Percentiles rank a stretch among this genome's conserved stretches.
Evolutionary conservation across 805 yeast species (phyloP).

Genomic region (Diddensiella santjacobensis): DNA sequence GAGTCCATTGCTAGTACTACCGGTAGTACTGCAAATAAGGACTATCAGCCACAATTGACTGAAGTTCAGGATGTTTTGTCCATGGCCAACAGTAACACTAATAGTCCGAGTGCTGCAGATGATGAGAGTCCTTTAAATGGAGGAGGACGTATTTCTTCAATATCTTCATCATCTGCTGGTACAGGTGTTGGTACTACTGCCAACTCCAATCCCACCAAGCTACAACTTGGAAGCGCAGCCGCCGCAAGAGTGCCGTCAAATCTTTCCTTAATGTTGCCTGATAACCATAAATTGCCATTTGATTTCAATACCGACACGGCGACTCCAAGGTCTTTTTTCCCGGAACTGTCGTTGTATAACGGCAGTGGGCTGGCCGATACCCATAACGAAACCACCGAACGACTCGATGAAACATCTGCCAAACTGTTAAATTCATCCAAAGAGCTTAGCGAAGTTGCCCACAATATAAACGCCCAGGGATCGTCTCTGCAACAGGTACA

Average conservation of each 20-base stretch:
- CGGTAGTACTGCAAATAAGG: background rate
- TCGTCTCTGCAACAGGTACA: conserved; percentile 30
- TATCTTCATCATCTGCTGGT: background rate
- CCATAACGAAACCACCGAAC: background rate
- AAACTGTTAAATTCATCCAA: conserved; percentile 8
- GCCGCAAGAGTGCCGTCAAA: background rate
- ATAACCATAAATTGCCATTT: background rate
- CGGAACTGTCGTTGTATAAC: conserved; percentile 17
- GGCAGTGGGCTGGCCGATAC: conserved; percentile 5
- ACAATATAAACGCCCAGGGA: conserved; percentile 28
- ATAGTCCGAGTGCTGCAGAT: background rate
- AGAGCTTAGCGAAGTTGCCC: conserved; percentile 25
- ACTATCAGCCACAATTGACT: background rate
- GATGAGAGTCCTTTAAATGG: background rate
- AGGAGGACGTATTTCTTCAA: background rate
- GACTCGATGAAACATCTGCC: conserved; percentile 6
- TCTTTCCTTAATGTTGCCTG: background rate
- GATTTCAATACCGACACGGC: background rate
- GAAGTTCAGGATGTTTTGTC: conserved; percentile 1
- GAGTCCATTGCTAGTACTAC: background rate
- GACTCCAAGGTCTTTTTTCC: conserved; percentile 14
- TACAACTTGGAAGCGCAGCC: background rate
- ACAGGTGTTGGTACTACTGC: background rate
- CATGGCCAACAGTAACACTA: background rate
- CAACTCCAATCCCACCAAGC: background rate